Conservation (phyloP, 306 rosid species). For the Malus sylvestris region DNA sequence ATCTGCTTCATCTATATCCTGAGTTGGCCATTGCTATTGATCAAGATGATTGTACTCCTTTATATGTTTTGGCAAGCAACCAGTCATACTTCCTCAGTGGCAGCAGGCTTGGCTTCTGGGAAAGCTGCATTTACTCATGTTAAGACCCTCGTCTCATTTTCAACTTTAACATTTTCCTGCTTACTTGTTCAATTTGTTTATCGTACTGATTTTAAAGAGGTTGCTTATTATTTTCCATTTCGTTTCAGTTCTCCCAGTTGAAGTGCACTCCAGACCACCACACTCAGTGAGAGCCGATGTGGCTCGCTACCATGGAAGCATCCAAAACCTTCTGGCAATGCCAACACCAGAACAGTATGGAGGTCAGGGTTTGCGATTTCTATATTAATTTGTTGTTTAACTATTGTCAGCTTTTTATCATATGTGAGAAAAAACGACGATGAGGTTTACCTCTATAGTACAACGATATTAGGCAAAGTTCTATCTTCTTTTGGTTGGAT, state of each 20-base stretch:
- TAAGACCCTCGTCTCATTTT: not conserved
- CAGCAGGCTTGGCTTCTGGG: slow-evolving; percentile 35
- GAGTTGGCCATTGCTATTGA: not conserved
- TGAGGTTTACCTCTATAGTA: not conserved
- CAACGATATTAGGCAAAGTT: not conserved
- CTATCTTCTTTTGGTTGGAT: not conserved
- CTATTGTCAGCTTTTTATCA: not conserved
- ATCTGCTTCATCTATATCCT: not conserved
- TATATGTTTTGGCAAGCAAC: not conserved
- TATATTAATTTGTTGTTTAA: not conserved
- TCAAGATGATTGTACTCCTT: not conserved
- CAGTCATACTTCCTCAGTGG: slow-evolving; percentile 48
- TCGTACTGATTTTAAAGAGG: not conserved
- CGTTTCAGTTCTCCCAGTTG: slow-evolving; percentile 33
- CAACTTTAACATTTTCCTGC: not conserved
- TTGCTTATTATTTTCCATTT: not conserved
- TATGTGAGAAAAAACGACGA: not conserved
- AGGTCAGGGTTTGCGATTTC: not conserved
- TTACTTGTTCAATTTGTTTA: not conserved
- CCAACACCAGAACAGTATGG: not conserved
- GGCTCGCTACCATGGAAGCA: slow-evolving; percentile 7
- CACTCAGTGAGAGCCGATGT: slow-evolving; percentile 7
- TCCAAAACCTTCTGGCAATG: slow-evolving; percentile 4
- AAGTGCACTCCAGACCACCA: slow-evolving; percentile 20
- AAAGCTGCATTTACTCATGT: slow-evolving; percentile 35